Conservation (phyloP, 805 yeast genomes). For the Komagataella pastoris region DNA sequence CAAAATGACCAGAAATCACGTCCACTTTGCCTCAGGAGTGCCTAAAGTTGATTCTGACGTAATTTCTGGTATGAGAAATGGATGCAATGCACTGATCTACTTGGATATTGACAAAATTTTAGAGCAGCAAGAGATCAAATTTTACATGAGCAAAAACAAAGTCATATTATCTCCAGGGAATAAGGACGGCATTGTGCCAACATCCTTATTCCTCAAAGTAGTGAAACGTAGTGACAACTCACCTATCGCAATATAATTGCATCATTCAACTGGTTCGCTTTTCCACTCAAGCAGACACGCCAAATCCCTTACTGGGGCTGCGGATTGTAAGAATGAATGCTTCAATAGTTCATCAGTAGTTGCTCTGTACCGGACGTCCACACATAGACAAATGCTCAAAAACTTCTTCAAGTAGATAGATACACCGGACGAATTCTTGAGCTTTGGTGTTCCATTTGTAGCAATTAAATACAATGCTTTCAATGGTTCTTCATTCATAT, state of each 20-base stretch:
- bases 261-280: neutral
- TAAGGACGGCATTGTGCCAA: slow-evolving; percentile 33
- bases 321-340: slow-evolving; percentile 57
- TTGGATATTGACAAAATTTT: slow-evolving; percentile 40
- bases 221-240: neutral
- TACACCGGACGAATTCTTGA: slow-evolving; percentile 32
- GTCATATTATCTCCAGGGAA: slow-evolving; percentile 63
- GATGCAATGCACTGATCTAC: slow-evolving; percentile 44
- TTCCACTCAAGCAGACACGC: slow-evolving; percentile 33
- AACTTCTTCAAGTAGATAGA: slow-evolving; percentile 74
- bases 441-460: slow-evolving; percentile 69
- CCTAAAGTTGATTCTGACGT: slow-evolving; percentile 25
- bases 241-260: neutral
- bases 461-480: slow-evolving; percentile 68
- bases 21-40: slow-evolving; percentile 66
- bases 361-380: slow-evolving; percentile 87
- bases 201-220: neutral
- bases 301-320: slow-evolving; percentile 47
- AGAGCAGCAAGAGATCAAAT: slow-evolving; percentile 23
- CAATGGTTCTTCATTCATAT: slow-evolving; percentile 66
- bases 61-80: slow-evolving; percentile 63
- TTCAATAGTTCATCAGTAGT: slow-evolving; percentile 75
- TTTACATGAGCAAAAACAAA: slow-evolving; percentile 58
- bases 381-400: slow-evolving; percentile 83
- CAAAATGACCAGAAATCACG: slow-evolving; percentile 68